Conservation (phyloP, 2,329 filamentous ascomycete genomes). For the Ampelomyces quisqualis region DNA sequence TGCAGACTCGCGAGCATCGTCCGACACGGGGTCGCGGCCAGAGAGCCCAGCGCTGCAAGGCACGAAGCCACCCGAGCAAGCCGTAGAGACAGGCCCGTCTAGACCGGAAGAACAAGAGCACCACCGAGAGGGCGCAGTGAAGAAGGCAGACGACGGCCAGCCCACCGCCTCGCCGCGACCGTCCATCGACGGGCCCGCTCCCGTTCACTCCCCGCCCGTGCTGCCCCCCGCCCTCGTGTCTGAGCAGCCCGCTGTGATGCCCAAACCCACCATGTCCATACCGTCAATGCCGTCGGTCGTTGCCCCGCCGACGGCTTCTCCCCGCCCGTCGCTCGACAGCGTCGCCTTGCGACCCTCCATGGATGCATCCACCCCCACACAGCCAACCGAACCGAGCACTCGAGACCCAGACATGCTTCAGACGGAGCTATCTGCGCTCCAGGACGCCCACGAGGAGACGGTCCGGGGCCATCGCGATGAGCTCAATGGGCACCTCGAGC, state of each 20-base stretch:
- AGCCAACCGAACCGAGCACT: slow-evolving; percentile 34
- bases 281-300: slow-evolving; percentile 35
- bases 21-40: slow-evolving; percentile 54
- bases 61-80: slow-evolving; percentile 6
- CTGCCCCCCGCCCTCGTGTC: slow-evolving; percentile 25
- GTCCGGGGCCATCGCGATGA: slow-evolving; percentile 73
- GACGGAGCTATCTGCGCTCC: slow-evolving; percentile 51
- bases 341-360: slow-evolving; percentile 33
- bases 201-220: slow-evolving; percentile 6
- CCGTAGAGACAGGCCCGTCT: too few relatives aligned
- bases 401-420: slow-evolving; percentile 42
- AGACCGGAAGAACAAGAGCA: too few relatives aligned
- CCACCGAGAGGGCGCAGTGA: slow-evolving; percentile 50
- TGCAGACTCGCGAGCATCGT: slow-evolving; percentile 53
- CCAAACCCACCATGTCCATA: slow-evolving; percentile 33
- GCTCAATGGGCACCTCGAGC: slow-evolving; percentile 77
- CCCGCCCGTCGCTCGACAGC: slow-evolving; percentile 40
- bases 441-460: slow-evolving; percentile 53
- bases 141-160: slow-evolving; percentile 39
- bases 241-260: slow-evolving; percentile 41
- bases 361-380: slow-evolving; percentile 29
- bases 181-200: slow-evolving; percentile 28
- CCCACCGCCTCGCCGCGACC: slow-evolving; percentile 22
- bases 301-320: slow-evolving; percentile 29
- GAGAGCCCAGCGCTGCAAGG: slow-evolving; percentile 53